Base-by-base conservation (phyloP, 257 asterid species). In the Przewalskia tangutica region DNA sequence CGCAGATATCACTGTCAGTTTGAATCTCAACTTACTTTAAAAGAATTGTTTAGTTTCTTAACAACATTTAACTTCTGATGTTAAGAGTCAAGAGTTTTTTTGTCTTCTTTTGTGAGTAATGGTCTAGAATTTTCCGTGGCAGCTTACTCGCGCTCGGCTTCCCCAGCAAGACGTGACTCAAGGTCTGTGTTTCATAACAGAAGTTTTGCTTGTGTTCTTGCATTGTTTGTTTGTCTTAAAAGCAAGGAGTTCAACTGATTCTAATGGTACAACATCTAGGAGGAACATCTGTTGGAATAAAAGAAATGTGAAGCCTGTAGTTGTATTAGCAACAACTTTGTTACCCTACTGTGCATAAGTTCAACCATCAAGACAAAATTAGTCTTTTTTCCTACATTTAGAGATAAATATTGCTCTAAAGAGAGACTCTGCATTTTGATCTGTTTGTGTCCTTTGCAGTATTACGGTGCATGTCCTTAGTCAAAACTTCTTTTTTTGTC, bases 61-160 rank as follows among this genome's bases (percentile, higher is more conserved):
- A 23, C n/a, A 51, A 12, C 12, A 8, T 62, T 62, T 10, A 23
- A 23, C 67, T 62, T 62, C 17, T 62, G 36, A 62, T 62, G 50
- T 51, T 59, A 7, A 7, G 67, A 23, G 27, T 40, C 32, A 27
- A 59, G 16, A 20, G 10, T 8, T 4, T 18, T 58, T 2, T 18
- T 38, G 13, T 27, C 18, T 80, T 8, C 48, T 7, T 27, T 51
- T 4, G 44, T 18, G 82, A 78, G 32, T 83, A 71, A 53, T 77
- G 32, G 63, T 77, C 32, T 80, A 77, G 60, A 46, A 68, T 70
- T 79, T 84, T 81, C 63, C 81, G n/a, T 89, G 89, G 87, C 98
- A 95, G 98, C 98, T 84, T 77, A 88, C 86, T 90, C 97, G 18
- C 93, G 91, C 70, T 91, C 98, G 68, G 90, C 87, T 79, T 90